phyloP scores from a whole-genome alignment of 148 eudicot genomes.

The Rhododendron ovatum region DNA sequence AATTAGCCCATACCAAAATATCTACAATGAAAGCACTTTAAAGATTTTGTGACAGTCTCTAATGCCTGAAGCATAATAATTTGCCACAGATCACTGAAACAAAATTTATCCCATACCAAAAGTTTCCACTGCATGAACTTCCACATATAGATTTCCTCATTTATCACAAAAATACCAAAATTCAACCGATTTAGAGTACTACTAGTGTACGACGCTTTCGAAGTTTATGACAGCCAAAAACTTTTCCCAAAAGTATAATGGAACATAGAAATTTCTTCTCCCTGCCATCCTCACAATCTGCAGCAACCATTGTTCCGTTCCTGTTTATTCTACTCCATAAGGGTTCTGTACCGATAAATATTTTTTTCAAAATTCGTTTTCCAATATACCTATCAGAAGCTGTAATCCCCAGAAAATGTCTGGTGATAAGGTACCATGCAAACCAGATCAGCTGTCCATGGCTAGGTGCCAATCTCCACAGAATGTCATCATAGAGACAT shows the following conservation, averaged over 20 bases:
- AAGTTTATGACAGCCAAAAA: too few relatives aligned
- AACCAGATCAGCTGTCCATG: conserved; percentile 19
- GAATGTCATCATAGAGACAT: not conserved
- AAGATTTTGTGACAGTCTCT: too few relatives aligned
- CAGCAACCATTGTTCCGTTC: not conserved
- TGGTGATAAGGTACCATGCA: conserved; percentile 11
- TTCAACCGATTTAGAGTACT: too few relatives aligned
- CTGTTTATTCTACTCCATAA: not conserved
- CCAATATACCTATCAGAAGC: not conserved
- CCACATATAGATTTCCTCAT: too few relatives aligned
- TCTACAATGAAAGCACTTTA: too few relatives aligned
- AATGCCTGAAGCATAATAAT: too few relatives aligned
- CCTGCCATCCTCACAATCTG: not conserved
- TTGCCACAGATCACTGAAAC: too few relatives aligned
- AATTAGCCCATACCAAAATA: too few relatives aligned
- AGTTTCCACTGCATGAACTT: too few relatives aligned
- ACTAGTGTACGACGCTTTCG: too few relatives aligned
- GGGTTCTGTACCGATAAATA: not conserved
- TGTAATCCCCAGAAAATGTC: not conserved
- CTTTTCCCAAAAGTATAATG: not conserved
- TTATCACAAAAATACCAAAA: too few relatives aligned
- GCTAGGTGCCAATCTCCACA: conserved; percentile 30
- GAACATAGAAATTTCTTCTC: not conserved
- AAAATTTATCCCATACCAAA: too few relatives aligned
- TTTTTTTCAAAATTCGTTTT: not conserved